phyloP scores from a whole-genome alignment of 2,329 filamentous ascomycete species.

The Akanthomyces lecanii region DNA sequence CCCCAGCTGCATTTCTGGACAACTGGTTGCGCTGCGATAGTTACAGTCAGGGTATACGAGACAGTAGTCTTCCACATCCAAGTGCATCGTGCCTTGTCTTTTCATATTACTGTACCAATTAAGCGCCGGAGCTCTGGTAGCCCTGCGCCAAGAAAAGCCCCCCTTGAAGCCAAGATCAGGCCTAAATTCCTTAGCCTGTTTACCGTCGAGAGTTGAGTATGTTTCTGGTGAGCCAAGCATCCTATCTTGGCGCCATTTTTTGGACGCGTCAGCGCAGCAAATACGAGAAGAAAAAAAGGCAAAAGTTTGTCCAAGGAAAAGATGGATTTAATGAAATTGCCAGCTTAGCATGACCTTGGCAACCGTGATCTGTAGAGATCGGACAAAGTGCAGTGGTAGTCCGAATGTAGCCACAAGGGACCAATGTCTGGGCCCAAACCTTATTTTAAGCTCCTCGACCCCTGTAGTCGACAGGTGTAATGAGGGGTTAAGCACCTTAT shows the following conservation, averaged over 20 bases:
- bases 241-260: background rate
- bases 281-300: background rate
- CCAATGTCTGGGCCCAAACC: background rate
- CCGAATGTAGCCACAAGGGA: background rate
- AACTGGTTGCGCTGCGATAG: background rate
- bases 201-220: background rate
- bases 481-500: background rate
- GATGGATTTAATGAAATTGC: background rate
- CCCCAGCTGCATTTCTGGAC: background rate
- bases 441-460: constrained; percentile 3
- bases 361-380: background rate
- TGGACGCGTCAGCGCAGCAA: background rate
- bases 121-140: background rate
- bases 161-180: constrained; percentile 10
- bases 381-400: background rate
- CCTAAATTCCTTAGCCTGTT: background rate
- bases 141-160: constrained; percentile 3
- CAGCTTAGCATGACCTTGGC: background rate
- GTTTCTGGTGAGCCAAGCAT: background rate
- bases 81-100: background rate
- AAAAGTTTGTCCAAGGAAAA: background rate
- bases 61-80: background rate
- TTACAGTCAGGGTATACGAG: background rate
- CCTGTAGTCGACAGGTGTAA: background rate
- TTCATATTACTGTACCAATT: background rate